Conservation (phyloP, 345 rosid species). For the Lepidium sativum region DNA sequence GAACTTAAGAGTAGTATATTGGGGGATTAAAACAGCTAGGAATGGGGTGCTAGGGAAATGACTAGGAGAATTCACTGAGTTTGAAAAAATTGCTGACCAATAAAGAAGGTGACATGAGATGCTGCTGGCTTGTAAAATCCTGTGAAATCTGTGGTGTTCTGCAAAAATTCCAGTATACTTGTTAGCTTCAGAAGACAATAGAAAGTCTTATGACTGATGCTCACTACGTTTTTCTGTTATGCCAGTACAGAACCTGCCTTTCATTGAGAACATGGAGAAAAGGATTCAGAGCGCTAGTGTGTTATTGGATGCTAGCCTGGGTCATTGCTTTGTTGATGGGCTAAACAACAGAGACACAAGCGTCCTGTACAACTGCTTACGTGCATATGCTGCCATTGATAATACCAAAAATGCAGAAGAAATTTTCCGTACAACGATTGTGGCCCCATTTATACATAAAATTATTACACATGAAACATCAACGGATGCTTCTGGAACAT, state of each 20-base stretch:
- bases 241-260: slow-evolving; percentile 99
- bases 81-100: too few species aligned
- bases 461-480: slow-evolving; percentile 50
- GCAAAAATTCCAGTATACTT: neutral
- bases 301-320: slow-evolving; percentile 85
- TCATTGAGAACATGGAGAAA: slow-evolving; percentile 95
- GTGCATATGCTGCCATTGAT: slow-evolving; percentile 95
- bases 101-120: neutral
- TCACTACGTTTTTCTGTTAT: slow-evolving; percentile 48
- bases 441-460: slow-evolving; percentile 66
- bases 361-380: slow-evolving; percentile 90
- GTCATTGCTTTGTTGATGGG: slow-evolving; percentile 92
- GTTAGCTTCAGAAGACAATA: neutral
- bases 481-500: slow-evolving; percentile 36
- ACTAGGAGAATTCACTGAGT: too few species aligned
- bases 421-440: slow-evolving; percentile 64
- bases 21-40: too few species aligned
- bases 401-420: slow-evolving; percentile 75
- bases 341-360: slow-evolving; percentile 72
- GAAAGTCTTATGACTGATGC: slow-evolving; percentile 23
- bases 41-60: too few species aligned
- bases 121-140: neutral
- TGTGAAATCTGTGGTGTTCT: neutral
- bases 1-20: neutral
- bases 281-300: slow-evolving; percentile 82